Percentiles rank a stretch among this genome's conserved stretches.
Conservation (phyloP, 805 yeast genomes). For the Pichia cephalocereana region DNA sequence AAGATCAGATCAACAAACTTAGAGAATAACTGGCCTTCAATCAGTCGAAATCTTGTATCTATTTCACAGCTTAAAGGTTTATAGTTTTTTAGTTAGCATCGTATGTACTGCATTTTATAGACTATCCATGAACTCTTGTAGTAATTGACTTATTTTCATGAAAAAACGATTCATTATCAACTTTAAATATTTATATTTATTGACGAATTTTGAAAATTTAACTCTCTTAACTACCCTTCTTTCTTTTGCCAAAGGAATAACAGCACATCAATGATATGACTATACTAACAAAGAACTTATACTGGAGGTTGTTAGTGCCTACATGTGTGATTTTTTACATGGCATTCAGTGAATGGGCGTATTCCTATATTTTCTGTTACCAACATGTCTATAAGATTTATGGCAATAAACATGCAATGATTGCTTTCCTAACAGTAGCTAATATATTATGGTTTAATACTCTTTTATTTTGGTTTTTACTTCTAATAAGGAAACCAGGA, state of each 20-base stretch:
- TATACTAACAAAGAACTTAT: not conserved
- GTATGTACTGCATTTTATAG: too few species aligned
- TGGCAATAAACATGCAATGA: slow-evolving; percentile 25
- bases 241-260: not conserved
- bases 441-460: slow-evolving; percentile 22
- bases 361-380: slow-evolving; percentile 21
- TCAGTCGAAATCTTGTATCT: slow-evolving; percentile 19
- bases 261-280: not conserved
- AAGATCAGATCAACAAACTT: slow-evolving; percentile 6
- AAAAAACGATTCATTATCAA: too few species aligned
- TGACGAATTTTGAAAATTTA: too few species aligned
- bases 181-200: too few species aligned
- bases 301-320: slow-evolving; percentile 9
- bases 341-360: slow-evolving; percentile 23
- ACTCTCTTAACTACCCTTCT: too few species aligned
- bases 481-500: slow-evolving; percentile 54
- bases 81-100: not conserved
- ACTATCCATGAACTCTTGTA: too few species aligned
- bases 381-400: slow-evolving; percentile 32
- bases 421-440: slow-evolving; percentile 25
- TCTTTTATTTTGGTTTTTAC: slow-evolving; percentile 34
- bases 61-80: slow-evolving; percentile 24
- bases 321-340: slow-evolving; percentile 12
- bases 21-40: slow-evolving; percentile 11
- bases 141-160: too few species aligned